These are phyloP conservation scores for Madurella fahalii DNA, from an alignment of 2,329 filamentous ascomycete genomes.

Conservation along the genomic window DNA sequence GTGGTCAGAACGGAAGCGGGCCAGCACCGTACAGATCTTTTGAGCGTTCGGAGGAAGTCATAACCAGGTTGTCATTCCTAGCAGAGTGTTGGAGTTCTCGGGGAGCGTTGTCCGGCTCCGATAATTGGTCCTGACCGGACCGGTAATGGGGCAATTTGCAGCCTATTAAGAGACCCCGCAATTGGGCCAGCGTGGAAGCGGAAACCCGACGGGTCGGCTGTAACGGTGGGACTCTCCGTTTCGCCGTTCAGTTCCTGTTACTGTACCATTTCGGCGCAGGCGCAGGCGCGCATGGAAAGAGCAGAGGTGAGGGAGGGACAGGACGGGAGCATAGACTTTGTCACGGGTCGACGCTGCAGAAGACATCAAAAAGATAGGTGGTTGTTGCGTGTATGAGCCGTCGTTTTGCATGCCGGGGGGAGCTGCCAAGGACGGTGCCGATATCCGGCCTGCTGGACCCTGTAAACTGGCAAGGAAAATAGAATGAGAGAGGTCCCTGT, in stretches of 20 bases:
- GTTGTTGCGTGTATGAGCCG: not conserved
- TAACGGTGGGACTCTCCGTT: conserved; percentile 3
- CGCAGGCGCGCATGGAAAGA: too few species aligned
- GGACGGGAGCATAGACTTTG: too few species aligned
- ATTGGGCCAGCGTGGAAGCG: not conserved
- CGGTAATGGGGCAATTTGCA: not conserved
- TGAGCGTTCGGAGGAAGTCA: too few species aligned
- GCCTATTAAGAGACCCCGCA: not conserved
- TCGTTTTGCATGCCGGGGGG: not conserved
- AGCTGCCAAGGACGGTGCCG: conserved; percentile 11
- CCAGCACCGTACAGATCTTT: too few species aligned
- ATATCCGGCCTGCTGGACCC: conserved; percentile 20
- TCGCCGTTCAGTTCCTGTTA: not conserved
- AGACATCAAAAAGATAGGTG: not conserved
- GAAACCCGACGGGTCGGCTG: not conserved
- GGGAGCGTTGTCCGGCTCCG: conserved; percentile 16
- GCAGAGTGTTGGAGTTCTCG: not conserved
- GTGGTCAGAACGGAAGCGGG: too few species aligned
- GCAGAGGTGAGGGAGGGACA: too few species aligned
- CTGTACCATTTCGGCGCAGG: too few species aligned
- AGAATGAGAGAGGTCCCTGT: not conserved
- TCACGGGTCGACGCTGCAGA: too few species aligned
- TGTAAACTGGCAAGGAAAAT: not conserved
- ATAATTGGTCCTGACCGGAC: conserved; percentile 3
- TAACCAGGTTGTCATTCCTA: not conserved